Evolutionary conservation across 306 rosid species (phyloP).

Genomic region (Phaseolus lunatus): DNA sequence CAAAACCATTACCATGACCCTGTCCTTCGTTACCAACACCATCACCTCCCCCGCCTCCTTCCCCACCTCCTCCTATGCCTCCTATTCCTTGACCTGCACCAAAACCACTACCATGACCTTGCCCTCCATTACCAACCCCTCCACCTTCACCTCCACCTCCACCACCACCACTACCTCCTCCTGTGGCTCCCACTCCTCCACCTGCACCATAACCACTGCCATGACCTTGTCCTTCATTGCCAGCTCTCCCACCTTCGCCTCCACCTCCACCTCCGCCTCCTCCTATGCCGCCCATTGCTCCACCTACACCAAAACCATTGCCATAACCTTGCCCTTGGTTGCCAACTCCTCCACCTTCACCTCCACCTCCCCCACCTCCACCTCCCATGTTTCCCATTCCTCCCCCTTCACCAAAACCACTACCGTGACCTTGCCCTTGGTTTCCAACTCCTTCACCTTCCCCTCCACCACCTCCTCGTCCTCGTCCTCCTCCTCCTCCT

Average conservation of each 20-base stretch:
- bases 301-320: slow-evolving; percentile 32
- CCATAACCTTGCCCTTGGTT: slow-evolving; percentile 47
- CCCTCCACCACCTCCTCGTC: slow-evolving; percentile 41
- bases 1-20: slow-evolving; percentile 50
- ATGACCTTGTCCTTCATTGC: slow-evolving; percentile 38
- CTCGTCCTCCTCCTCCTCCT: background rate
- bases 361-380: slow-evolving; percentile 49
- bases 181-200: background rate
- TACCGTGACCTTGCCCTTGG: slow-evolving; percentile 52
- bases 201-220: slow-evolving; percentile 43
- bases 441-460: slow-evolving; percentile 47
- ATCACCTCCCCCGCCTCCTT: slow-evolving; percentile 44
- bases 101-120: slow-evolving; percentile 59
- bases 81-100: slow-evolving; percentile 54
- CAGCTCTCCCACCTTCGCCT: slow-evolving; percentile 23
- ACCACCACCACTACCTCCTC: slow-evolving; percentile 39
- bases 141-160: slow-evolving; percentile 44
- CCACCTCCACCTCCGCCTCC: slow-evolving; percentile 27
- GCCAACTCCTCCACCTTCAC: slow-evolving; percentile 31
- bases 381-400: slow-evolving; percentile 49
- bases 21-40: slow-evolving; percentile 14
- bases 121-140: slow-evolving; percentile 52
- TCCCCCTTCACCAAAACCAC: slow-evolving; percentile 55
- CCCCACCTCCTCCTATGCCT: slow-evolving; percentile 47
- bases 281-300: background rate